Evolutionary conservation across 1,139 yeast species (phyloP).

Genomic region (Casaregolazyma suthepensis): DNA sequence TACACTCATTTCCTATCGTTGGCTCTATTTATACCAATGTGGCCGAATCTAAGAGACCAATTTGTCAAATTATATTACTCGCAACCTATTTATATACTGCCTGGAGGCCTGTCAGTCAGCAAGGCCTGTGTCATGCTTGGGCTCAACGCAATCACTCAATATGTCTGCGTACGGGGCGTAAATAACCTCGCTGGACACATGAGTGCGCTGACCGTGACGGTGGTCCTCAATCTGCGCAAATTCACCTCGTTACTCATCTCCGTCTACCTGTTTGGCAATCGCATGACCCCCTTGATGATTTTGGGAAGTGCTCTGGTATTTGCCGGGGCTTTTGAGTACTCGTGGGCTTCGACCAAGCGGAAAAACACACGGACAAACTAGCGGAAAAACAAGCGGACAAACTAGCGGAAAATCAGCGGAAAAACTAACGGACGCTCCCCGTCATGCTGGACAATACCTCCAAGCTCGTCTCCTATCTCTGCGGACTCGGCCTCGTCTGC

Average conservation of each 20-base stretch:
- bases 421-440: too few relatives aligned
- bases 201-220: slow-evolving; percentile 55
- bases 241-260: slow-evolving; percentile 55
- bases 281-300: slow-evolving; percentile 34
- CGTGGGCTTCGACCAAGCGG: slow-evolving; percentile 9
- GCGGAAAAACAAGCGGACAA: too few relatives aligned
- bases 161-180: slow-evolving; percentile 61
- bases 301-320: slow-evolving; percentile 50
- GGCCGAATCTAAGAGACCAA: slow-evolving; percentile 14
- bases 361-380: neutral
- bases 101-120: slow-evolving; percentile 11
- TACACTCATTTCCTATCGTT: slow-evolving; percentile 54
- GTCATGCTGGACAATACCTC: neutral
- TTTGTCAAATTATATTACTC: slow-evolving; percentile 10
- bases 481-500: slow-evolving; percentile 35
- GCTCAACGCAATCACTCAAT: slow-evolving; percentile 55
- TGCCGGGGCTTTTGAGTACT: slow-evolving; percentile 48
- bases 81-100: slow-evolving; percentile 5
- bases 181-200: slow-evolving; percentile 53
- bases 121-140: slow-evolving; percentile 24
- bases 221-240: slow-evolving; percentile 55
- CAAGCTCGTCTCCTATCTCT: slow-evolving; percentile 9
- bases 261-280: slow-evolving; percentile 43
- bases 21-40: slow-evolving; percentile 45
- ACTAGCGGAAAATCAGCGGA: too few relatives aligned